Base-by-base conservation (phyloP, 495 filamentous ascomycete species). In the Penicillium canescens region DNA sequence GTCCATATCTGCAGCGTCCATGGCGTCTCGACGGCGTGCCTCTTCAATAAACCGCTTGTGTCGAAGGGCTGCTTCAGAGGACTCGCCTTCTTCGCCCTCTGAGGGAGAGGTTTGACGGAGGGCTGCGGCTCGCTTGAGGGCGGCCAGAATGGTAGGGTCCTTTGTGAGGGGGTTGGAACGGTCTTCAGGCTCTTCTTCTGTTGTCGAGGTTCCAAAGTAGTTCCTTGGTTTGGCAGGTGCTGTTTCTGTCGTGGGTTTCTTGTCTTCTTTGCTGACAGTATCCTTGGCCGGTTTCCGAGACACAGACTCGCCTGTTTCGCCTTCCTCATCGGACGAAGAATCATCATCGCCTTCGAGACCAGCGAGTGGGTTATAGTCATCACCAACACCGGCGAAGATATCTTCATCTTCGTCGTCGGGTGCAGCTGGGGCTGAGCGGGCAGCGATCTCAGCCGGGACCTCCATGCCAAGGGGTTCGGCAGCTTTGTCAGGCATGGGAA, bases 1-100 rank as follows among this genome's bases (percentile, higher is more conserved):
- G 60, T 98, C 94, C 74, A 98, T 82, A 71, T 98, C 94, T 39
- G 92, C 89, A 10, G 89, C 85, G 71, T 98, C 94, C 39, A 92
- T 81, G 55, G 88, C 88, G 39, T 86, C 81, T 6, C 63, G 68
- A 6, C 73, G 72, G 23, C 65, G 69, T 6, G 70, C 72, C 40
- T 85, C 81, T 57, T 89, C 82, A 9, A 96, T 72, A 73, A 96
- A 87, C 53, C 84, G 85, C 63, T 83, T 85, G 16, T 86, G 83
- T 21, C 86, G 87, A 49, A 82, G 83, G 36, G 82, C 78, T 37
- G 81, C 80, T 3, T 78, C 79, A 34, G 68, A 65, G 49, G 49
- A 71, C 71, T 79, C 74, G 46, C 76, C 75, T 20, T 76, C 74
- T 2, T 68, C 72, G 20, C 63, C 69, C 8, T 46, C 62, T 0